Evolutionary conservation across 2,329 filamentous ascomycete species (phyloP).

Genomic region (Fusarium udum): DNA sequence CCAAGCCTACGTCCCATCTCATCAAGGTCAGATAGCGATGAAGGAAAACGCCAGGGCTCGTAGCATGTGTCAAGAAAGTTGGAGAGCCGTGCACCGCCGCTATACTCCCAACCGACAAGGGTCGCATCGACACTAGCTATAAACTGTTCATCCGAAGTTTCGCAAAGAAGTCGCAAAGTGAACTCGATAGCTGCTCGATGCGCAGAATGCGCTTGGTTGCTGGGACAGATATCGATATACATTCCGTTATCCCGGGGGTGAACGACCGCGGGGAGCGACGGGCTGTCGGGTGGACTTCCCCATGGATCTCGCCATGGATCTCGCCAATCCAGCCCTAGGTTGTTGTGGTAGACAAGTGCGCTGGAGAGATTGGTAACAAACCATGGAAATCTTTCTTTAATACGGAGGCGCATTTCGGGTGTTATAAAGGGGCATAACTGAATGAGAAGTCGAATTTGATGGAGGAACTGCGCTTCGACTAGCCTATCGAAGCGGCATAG

Average conservation of each 20-base stretch:
- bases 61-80: not conserved
- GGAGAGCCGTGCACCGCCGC: not conserved
- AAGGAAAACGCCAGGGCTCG: not conserved
- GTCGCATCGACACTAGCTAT: fast-evolving
- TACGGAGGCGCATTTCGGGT: not conserved
- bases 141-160: not conserved
- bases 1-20: not conserved
- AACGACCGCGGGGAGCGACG: too few species aligned
- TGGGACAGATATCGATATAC: not conserved
- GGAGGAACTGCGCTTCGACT: fast-evolving
- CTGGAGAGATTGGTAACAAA: not conserved
- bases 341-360: not conserved
- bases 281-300: too few species aligned
- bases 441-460: not conserved
- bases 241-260: too few species aligned
- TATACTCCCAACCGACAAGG: not conserved
- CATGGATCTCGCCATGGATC: too few species aligned
- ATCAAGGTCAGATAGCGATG: not conserved
- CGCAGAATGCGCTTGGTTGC: not conserved
- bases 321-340: too few species aligned
- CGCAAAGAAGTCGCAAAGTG: not conserved
- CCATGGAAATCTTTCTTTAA: not conserved
- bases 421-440: not conserved
- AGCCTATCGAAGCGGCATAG: not conserved
- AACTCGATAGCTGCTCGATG: not conserved